A percentile compares a stretch with the other conserved stretches of the same genome.
These are phyloP conservation scores for Botrytis porri DNA, from an alignment of 2,329 filamentous ascomycete genomes.

Conservation along the genomic window DNA sequence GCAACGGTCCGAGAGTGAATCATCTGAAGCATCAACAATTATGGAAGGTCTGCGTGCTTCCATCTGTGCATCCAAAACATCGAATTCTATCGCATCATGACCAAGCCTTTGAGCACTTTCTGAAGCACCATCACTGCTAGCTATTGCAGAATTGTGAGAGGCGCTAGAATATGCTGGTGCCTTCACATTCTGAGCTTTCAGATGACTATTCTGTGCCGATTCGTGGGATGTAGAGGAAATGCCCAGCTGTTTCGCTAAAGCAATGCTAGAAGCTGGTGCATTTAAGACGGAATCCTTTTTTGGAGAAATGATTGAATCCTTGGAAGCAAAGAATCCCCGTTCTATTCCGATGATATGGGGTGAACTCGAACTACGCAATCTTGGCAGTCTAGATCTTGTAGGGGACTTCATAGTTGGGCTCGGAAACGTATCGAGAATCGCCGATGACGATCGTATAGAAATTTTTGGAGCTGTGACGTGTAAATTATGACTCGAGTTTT, in stretches of 20 bases:
- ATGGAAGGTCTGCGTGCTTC: slow-evolving; percentile 10
- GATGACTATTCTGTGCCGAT: background rate
- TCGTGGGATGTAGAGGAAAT: background rate
- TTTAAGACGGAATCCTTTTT: background rate
- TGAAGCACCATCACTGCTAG: slow-evolving; percentile 19
- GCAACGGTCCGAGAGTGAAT: slow-evolving; percentile 26
- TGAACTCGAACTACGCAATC: slow-evolving; percentile 11
- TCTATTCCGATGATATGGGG: background rate
- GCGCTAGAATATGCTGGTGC: background rate
- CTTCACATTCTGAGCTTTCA: background rate
- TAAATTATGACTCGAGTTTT: background rate
- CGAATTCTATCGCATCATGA: slow-evolving; percentile 16
- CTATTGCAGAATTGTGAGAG: background rate
- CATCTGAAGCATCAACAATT: slow-evolving; percentile 24
- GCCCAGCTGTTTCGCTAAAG: slow-evolving; percentile 15
- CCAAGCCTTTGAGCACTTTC: slow-evolving; percentile 8
- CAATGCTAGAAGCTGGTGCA: slow-evolving; percentile 16
- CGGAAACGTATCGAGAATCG: background rate
- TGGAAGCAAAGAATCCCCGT: background rate
- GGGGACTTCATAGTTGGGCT: background rate
- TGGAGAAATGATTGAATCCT: background rate
- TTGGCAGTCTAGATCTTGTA: background rate
- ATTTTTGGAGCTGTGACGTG: background rate
- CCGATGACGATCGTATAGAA: background rate
- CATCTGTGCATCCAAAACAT: slow-evolving; percentile 9